Evolutionary conservation across 2,329 filamentous ascomycete genomes (phyloP).

Genomic region (Sporothrix mexicana): DNA sequence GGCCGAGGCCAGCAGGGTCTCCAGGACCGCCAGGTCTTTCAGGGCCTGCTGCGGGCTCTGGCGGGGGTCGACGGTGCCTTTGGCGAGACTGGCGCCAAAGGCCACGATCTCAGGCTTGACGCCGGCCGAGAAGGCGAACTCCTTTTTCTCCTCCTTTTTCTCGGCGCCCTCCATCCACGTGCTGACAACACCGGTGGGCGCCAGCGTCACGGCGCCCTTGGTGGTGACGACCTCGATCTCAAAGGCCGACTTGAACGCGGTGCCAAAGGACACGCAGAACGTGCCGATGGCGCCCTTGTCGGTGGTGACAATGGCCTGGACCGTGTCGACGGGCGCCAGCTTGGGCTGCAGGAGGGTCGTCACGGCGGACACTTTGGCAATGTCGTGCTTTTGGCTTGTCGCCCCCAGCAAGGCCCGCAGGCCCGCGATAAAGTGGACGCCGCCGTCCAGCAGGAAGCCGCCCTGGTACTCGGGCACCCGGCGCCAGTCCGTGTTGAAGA

Average conservation of each 20-base stretch:
- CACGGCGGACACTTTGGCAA: constrained; percentile 12
- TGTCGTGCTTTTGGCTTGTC: constrained; percentile 18
- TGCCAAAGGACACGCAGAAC: constrained; percentile 34
- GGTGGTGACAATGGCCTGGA: constrained; percentile 28
- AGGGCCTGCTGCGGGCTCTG: constrained; percentile 42
- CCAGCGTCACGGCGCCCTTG: constrained; percentile 39
- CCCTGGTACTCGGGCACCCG: constrained; percentile 73
- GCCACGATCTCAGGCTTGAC: constrained; percentile 41
- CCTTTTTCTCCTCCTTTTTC: constrained; percentile 15
- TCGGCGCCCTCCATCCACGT: neutral
- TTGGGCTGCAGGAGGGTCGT: constrained; percentile 22
- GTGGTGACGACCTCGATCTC: constrained; percentile 32
- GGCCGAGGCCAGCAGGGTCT: constrained; percentile 41
- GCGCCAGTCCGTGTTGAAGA: constrained; percentile 62
- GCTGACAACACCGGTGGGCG: constrained; percentile 36
- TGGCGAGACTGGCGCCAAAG: constrained; percentile 40
- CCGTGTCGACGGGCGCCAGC: constrained; percentile 32
- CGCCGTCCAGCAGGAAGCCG: constrained; percentile 76
- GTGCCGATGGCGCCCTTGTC: constrained; percentile 28
- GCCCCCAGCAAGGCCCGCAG: constrained; percentile 28
- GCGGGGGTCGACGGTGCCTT: constrained; percentile 36
- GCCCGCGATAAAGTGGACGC: constrained; percentile 61
- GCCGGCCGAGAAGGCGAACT: constrained; percentile 32
- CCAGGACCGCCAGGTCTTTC: constrained; percentile 42
- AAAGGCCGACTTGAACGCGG: constrained; percentile 29